phyloP scores from a whole-genome alignment of 768 basidiomycete species.

The Tulasnella calospora region DNA sequence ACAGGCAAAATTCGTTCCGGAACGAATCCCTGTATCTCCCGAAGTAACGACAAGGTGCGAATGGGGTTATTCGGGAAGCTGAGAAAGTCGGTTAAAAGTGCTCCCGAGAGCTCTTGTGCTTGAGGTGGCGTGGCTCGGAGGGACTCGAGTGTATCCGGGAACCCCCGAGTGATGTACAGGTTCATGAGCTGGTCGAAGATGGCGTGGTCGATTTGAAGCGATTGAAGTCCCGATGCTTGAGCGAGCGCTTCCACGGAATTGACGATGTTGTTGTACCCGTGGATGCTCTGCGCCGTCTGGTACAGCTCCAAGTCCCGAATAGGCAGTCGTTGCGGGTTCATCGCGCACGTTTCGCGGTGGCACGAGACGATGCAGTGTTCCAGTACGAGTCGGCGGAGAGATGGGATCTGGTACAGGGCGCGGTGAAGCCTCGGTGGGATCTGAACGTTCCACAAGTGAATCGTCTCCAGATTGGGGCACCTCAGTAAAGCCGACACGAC shows the following conservation, averaged over 20 bases:
- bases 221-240: slow-evolving; percentile 13
- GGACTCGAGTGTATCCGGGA: not conserved
- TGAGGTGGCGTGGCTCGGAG: slow-evolving; percentile 2
- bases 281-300: slow-evolving; percentile 17
- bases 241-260: slow-evolving; percentile 17
- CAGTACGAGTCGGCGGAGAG: slow-evolving; percentile 1
- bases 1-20: not conserved
- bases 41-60: not conserved
- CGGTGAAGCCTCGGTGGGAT: slow-evolving; percentile 23
- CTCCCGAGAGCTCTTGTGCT: not conserved
- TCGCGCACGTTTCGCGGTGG: slow-evolving; percentile 19
- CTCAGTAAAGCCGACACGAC: slow-evolving; percentile 17
- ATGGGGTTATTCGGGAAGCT: slow-evolving; percentile 13
- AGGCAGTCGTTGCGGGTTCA: slow-evolving; percentile 12
- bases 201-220: slow-evolving; percentile 9
- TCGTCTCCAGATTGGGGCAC: slow-evolving; percentile 13
- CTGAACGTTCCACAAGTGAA: slow-evolving; percentile 12
- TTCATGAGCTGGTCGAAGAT: slow-evolving; percentile 15
- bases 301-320: slow-evolving; percentile 1
- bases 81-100: slow-evolving; percentile 11
- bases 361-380: slow-evolving; percentile 11
- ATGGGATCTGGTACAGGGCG: slow-evolving; percentile 18
- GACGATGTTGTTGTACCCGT: slow-evolving; percentile 22
- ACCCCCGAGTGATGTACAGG: slow-evolving; percentile 14
- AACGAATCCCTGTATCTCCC: not conserved